Evolutionary conservation across 257 asterid species (phyloP).

Genomic region (Echium plantagineum): DNA sequence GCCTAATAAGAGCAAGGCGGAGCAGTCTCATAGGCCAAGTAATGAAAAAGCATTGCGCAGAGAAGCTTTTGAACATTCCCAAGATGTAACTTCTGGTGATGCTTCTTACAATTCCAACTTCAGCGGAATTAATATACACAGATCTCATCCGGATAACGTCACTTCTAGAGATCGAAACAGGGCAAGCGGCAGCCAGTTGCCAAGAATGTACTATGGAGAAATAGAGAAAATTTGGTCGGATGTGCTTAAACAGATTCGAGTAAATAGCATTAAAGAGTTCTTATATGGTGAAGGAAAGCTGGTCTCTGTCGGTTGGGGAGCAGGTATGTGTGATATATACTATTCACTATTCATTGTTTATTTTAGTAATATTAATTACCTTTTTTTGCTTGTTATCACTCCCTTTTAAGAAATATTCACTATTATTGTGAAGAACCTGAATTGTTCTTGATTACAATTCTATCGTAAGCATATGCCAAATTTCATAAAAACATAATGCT

Average conservation of each 20-base stretch:
- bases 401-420: no score
- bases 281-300: conserved; percentile 78
- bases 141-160: conserved; percentile 20
- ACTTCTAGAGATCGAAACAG: conserved; percentile 22
- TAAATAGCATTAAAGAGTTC: conserved; percentile 57
- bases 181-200: conserved; percentile 17
- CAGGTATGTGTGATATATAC: conserved; percentile 50
- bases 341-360: neutral
- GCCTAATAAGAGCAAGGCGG: conserved; percentile 41
- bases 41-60: conserved; percentile 15
- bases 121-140: conserved; percentile 20
- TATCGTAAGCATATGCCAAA: no score
- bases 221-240: conserved; percentile 72
- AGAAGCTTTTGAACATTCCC: conserved; percentile 18
- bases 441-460: no score
- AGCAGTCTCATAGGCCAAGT: conserved; percentile 24
- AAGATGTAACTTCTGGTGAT: conserved; percentile 33
- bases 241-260: conserved; percentile 58
- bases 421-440: neutral
- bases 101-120: conserved; percentile 20
- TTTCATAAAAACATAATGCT: no score
- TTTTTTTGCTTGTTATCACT: no score
- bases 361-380: no score
- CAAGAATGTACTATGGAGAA: conserved; percentile 21
- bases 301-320: conserved; percentile 56